Evolutionary conservation across 176 grass and related monocot species (phyloP), one percentile per base, ranked within the genome.

Genomic region (Oryza meridionalis): DNA sequence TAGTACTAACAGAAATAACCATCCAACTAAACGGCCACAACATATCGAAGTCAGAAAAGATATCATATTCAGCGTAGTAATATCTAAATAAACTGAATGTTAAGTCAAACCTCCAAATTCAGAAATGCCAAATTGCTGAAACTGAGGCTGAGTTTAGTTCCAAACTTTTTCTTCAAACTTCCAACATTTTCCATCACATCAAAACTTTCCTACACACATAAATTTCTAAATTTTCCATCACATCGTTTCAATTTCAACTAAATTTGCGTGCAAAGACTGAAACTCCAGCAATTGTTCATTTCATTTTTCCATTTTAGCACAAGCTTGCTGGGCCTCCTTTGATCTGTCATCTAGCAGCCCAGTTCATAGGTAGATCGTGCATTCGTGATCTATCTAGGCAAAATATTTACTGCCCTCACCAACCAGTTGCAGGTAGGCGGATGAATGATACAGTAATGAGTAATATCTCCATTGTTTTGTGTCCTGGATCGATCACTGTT

Each of bases 351-450:
- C 29, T 31, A 55, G 51, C 51, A 17, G 51, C 50, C 16, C 50
- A 58, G 53, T 58, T 58, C 16, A 58, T 58, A 43, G 42, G 9
- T 40, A 40, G 38, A 40, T 40, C 38, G 38, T 40, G 17, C n/a
- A 40, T 40, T 58, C 17, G 53, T 58, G 53, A 51, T 51, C 49
- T 17, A 51, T 51, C 14, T 11, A 5, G 46, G 5, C 38, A 3
- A 81, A 81, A 43, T 27, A 61, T 59, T 61, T 59, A 81, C 68
- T 21, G 68, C 3, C 31, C 6, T 46, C 80, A 82, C 38, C 80
- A 64, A 82, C 69, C 38, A 2, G 24, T 17, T 58, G 53, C 13
- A 3, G 65, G 27, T 24, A 58, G 17, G 17, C 17, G 19, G 8
- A 62, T 62, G 58, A 3, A 22, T 24, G 58, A 24, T 62, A 62